Percentiles rank a stretch among this genome's conserved stretches.
These are phyloP conservation scores for Verruconis gallopava DNA, from an alignment of 2,329 filamentous ascomycete species.

Conservation along the genomic window DNA sequence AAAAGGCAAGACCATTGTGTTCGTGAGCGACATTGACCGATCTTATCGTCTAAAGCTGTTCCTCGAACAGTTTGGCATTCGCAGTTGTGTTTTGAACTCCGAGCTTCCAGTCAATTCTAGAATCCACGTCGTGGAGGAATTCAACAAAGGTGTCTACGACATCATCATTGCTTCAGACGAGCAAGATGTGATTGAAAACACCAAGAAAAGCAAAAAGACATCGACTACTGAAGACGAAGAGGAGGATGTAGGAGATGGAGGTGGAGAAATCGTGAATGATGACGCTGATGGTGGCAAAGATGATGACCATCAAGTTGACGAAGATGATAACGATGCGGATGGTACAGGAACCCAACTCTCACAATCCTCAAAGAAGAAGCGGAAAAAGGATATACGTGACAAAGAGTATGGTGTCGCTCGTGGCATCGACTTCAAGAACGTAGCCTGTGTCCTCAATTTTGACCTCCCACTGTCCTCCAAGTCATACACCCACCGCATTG, in stretches of 20 bases:
- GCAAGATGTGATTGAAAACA: slow-evolving; percentile 64
- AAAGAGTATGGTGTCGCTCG: slow-evolving; percentile 91
- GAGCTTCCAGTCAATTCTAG: slow-evolving; percentile 87
- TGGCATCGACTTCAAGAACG: slow-evolving; percentile 93
- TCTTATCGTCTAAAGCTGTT: slow-evolving; percentile 91
- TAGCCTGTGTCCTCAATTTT: slow-evolving; percentile 91
- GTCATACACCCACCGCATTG: slow-evolving; percentile 95
- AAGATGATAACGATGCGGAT: slow-evolving; percentile 22
- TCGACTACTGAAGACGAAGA: slow-evolving; percentile 16
- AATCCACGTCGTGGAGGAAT: slow-evolving; percentile 91
- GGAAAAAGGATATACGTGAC: slow-evolving; percentile 43
- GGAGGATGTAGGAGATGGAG: slow-evolving; percentile 19
- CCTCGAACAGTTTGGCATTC: slow-evolving; percentile 91
- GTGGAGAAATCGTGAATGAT: slow-evolving; percentile 23
- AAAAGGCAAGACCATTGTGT: slow-evolving; percentile 80
- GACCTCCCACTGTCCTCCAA: slow-evolving; percentile 80
- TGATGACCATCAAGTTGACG: slow-evolving; percentile 20
- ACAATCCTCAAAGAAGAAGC: slow-evolving; percentile 42
- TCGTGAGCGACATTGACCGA: slow-evolving; percentile 74
- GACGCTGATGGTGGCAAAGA: slow-evolving; percentile 17
- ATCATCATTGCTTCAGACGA: slow-evolving; percentile 96
- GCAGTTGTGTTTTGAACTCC: slow-evolving; percentile 85
- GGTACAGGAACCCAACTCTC: slow-evolving; percentile 23
- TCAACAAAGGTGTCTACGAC: slow-evolving; percentile 93
- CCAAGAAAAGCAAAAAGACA: slow-evolving; percentile 28